A percentile compares a stretch with the other conserved stretches of the same genome.
Evolutionary conservation across 2,329 filamentous ascomycete species (phyloP).

Genomic region (Botrytis porri): DNA sequence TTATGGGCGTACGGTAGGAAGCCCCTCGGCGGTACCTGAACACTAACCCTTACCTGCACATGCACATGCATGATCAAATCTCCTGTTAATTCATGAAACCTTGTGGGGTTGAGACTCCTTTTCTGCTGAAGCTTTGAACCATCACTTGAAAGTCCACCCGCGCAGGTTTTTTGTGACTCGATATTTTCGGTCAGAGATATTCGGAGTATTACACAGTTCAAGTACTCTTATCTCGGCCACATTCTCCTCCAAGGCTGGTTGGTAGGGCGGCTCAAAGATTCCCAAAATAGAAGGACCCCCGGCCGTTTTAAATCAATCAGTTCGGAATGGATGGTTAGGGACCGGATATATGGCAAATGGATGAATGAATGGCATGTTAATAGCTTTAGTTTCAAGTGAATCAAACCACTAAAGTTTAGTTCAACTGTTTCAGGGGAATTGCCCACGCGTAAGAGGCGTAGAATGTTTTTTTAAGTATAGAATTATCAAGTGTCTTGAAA

Average conservation of each 20-base stretch:
- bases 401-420: background rate
- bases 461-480: background rate
- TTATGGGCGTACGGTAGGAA: background rate
- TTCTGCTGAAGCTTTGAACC: background rate
- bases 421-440: background rate
- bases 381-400: background rate
- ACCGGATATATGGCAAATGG: background rate
- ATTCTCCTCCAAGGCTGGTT: background rate
- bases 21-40: background rate
- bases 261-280: background rate
- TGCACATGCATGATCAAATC: background rate
- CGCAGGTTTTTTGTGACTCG: background rate
- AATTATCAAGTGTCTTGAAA: background rate
- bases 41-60: background rate
- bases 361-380: background rate
- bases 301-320: background rate
- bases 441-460: background rate
- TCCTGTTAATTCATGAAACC: background rate
- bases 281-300: conserved; percentile 9
- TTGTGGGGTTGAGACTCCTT: background rate
- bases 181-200: background rate
- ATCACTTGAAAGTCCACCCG: background rate
- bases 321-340: background rate
- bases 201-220: background rate
- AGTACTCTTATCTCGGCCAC: background rate